phyloP scores from a whole-genome alignment of 2,329 filamentous ascomycete genomes.

The Hysterium pulicare region DNA sequence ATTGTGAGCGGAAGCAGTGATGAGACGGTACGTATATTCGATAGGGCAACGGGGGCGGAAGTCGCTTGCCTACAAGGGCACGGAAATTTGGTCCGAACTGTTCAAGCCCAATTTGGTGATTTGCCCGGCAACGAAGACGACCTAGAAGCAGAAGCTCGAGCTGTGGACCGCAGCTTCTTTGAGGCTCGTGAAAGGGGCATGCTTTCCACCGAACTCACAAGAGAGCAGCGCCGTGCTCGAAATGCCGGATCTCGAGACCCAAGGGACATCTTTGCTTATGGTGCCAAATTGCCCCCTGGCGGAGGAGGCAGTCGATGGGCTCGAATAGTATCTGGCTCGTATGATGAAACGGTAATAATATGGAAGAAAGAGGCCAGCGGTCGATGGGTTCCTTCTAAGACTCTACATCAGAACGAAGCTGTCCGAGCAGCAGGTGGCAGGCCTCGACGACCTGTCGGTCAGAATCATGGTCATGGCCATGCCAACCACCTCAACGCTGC shows the following conservation, averaged over 20 bases:
- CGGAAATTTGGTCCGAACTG: constrained; percentile 80
- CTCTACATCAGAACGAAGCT: constrained; percentile 71
- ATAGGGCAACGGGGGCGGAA: constrained; percentile 78
- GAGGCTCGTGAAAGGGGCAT: constrained; percentile 50
- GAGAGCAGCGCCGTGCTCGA: constrained; percentile 35
- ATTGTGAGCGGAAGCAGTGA: constrained; percentile 97
- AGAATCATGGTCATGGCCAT: constrained; percentile 17
- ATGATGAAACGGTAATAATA: constrained; percentile 92
- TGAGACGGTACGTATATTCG: constrained; percentile 93
- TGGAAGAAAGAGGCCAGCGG: constrained; percentile 86
- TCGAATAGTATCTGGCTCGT: constrained; percentile 94
- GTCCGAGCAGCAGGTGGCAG: constrained; percentile 46
- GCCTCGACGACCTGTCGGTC: constrained; percentile 25
- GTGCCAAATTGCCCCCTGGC: constrained; percentile 84
- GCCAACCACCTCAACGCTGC: constrained; percentile 13
- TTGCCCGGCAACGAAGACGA: constrained; percentile 75
- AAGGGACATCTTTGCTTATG: constrained; percentile 72
- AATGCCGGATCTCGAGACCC: constrained; percentile 74
- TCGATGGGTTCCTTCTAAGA: constrained; percentile 75
- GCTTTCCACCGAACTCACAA: constrained; percentile 27
- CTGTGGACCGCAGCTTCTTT: constrained; percentile 71
- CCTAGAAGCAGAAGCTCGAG: constrained; percentile 68
- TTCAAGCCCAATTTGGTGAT: constrained; percentile 93
- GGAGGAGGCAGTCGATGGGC: constrained; percentile 86
- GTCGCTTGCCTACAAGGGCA: constrained; percentile 85